phyloP scores from a whole-genome alignment of 495 filamentous ascomycete genomes.

The Xylaria scruposa region DNA sequence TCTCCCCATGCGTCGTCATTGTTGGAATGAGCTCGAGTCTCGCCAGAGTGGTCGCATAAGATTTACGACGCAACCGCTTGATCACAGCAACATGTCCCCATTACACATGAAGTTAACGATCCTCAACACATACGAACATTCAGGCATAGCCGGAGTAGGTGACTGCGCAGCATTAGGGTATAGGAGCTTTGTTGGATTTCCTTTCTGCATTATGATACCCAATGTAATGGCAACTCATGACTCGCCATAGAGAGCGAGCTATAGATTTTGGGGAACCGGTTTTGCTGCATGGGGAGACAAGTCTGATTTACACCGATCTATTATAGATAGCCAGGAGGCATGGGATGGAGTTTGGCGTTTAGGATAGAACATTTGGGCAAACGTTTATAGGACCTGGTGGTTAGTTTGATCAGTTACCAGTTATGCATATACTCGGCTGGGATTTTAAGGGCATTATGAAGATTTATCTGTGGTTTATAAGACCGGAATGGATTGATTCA shows the following conservation, averaged over 20 bases:
- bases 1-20: not conserved
- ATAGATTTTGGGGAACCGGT: conserved; percentile 21
- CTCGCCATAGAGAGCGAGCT: conserved; percentile 11
- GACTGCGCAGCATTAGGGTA: conserved; percentile 27
- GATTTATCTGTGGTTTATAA: not conserved
- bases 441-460: not conserved
- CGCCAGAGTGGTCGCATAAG: not conserved
- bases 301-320: not conserved
- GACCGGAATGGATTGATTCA: not conserved
- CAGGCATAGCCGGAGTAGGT: not conserved
- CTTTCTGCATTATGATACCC: conserved; percentile 40
- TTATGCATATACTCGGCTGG: not conserved
- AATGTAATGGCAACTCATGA: conserved; percentile 18
- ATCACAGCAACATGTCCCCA: not conserved
- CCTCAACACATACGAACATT: conserved; percentile 27
- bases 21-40: not conserved
- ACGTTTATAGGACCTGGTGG: not conserved
- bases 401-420: not conserved
- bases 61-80: conserved; percentile 12
- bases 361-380: not conserved
- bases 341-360: conserved; percentile 23
- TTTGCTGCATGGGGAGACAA: conserved; percentile 8
- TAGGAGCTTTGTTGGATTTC: conserved; percentile 32
- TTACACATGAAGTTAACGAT: conserved; percentile 26
- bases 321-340: conserved; percentile 23